These are phyloP conservation scores for Suillus subalutaceus DNA, from an alignment of 768 basidiomycete species.

Conservation along the genomic window DNA sequence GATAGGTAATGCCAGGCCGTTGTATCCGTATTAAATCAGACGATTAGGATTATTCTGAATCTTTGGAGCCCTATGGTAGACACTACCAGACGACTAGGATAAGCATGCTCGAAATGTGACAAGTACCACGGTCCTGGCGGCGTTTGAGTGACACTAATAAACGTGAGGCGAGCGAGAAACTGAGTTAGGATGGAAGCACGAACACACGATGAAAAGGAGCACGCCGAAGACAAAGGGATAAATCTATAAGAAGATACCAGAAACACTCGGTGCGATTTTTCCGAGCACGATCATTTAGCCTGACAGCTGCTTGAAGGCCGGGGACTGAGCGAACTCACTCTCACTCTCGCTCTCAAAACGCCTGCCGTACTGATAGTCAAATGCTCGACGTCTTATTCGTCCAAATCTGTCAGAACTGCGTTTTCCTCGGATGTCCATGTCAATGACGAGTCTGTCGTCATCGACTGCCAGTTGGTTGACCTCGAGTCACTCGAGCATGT, in stretches of 20 bases:
- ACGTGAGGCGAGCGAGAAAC: background rate
- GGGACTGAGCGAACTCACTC: background rate
- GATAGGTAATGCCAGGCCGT: background rate
- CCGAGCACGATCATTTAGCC: too few relatives aligned
- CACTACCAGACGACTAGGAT: background rate
- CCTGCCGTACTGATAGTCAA: background rate
- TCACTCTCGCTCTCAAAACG: background rate
- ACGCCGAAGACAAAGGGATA: background rate
- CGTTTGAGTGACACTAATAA: background rate
- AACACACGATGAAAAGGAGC: background rate
- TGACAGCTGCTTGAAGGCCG: background rate
- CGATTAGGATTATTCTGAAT: too few relatives aligned
- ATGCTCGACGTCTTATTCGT: background rate
- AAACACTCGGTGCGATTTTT: background rate
- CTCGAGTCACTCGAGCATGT: constrained; percentile 81
- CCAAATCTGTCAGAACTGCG: constrained; percentile 66
- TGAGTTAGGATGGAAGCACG: background rate
- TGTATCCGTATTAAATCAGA: background rate
- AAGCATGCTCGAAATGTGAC: background rate
- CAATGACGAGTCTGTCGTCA: constrained; percentile 61
- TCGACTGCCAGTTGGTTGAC: constrained; percentile 65
- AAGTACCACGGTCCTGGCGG: background rate
- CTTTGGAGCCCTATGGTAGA: too few relatives aligned
- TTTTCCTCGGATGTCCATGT: constrained; percentile 73
- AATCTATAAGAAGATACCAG: background rate